Evolutionary conservation across 2,329 filamentous ascomycete genomes (phyloP).

Genomic region (Exophiala calicioides): DNA sequence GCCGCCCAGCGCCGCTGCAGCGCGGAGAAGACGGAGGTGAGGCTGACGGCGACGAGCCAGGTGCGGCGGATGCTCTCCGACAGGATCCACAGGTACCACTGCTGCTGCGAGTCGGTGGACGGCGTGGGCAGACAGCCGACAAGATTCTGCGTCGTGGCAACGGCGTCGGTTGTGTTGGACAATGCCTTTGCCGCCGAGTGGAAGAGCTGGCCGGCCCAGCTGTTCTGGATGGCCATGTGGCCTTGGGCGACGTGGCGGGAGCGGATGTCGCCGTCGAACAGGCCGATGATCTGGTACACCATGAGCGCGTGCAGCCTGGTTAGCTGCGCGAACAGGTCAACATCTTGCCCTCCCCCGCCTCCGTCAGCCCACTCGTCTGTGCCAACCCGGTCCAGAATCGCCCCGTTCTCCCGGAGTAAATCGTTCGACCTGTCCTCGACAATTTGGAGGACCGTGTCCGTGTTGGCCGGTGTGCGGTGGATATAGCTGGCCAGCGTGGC

Average conservation of each 20-base stretch:
- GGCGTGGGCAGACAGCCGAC: conserved; percentile 3
- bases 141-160: too few relatives aligned
- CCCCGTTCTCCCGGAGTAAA: neutral
- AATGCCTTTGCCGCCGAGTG: neutral
- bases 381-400: too few relatives aligned
- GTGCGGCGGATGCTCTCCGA: conserved; percentile 32
- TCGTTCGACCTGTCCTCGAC: conserved; percentile 2
- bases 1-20: conserved; percentile 20
- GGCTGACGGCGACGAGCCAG: conserved; percentile 21
- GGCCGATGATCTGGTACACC: conserved; percentile 52
- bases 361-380: too few relatives aligned
- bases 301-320: conserved; percentile 53
- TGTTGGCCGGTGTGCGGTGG: neutral
- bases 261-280: conserved; percentile 55
- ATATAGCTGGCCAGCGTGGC: conserved; percentile 17
- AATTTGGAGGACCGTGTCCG: neutral
- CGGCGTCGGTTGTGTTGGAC: conserved; percentile 5
- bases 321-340: conserved; percentile 35
- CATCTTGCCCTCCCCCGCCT: neutral
- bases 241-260: conserved; percentile 44
- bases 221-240: conserved; percentile 33
- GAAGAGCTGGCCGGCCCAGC: conserved; percentile 4
- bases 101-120: too few relatives aligned
- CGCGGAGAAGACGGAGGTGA: conserved; percentile 17
- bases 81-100: conserved; percentile 32